Base-by-base conservation (phyloP, 768 basidiomycete species). In the Macrocybe gigantea region DNA sequence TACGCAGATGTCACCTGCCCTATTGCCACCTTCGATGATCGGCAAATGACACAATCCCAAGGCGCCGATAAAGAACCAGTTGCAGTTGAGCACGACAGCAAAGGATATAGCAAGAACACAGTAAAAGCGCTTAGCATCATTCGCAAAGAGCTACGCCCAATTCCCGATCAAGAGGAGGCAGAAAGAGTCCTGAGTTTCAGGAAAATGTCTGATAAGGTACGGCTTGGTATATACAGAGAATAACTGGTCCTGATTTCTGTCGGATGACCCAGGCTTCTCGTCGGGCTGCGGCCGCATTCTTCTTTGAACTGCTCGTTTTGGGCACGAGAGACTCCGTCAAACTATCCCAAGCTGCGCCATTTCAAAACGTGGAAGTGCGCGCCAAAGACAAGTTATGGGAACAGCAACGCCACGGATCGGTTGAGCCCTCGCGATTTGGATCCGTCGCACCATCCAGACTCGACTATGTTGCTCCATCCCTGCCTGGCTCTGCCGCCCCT, bases 291-390 rank as follows among this genome's bases (percentile, higher is more conserved):
- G 82, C 95, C 1, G 84, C 92, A 1, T 97, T 99, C 74, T 99
- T 99, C 76, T 99, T 99, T 62, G 96, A 99, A 65, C 68, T 97
- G 33, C 83, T 99, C 30, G 92, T 98, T 1, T 80, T 99, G 1
- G 85, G 92, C 7, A 97, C 95, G 4, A 84, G 90, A 33, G 94
- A 97, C 63, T 93, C 88, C 60, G 72, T 99, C 55, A 82, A 87
- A 56, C 66, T 99, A 38, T 68, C 80, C 6, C 96, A 99, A 63
- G 57, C 62, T 5, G 71, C 70, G 6, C 71, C 91, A 0, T 96
- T 91, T 59, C 87, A 83, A 52, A 92, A 95, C 64, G 96, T 98
- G 49, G 79, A 87, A 57, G 72, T 97, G 32, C 68, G 75, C 7
- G 84, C 82, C 29, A 95, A 93, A 67, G 78, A 83, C 53, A 90